These are phyloP conservation scores for Bothriochloa decipiens DNA, from an alignment of 176 grass and related monocot species.

Conservation along the genomic window DNA sequence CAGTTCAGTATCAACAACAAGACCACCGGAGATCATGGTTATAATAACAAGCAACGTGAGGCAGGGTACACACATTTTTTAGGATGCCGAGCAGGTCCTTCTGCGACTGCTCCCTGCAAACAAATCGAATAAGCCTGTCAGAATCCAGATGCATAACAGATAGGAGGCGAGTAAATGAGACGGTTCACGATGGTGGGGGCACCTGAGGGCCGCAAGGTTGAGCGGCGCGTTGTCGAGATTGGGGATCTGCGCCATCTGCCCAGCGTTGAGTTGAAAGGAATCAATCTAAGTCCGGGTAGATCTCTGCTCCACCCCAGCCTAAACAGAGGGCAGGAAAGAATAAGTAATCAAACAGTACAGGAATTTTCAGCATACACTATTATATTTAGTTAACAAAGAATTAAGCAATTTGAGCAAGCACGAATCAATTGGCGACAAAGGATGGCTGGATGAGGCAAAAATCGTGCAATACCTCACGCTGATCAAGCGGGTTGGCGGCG, in stretches of 20 bases:
- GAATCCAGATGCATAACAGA: background rate
- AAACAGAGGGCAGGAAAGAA: too few species aligned
- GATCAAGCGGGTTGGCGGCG: background rate
- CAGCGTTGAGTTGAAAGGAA: background rate
- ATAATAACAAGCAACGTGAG: background rate
- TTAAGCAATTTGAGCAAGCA: background rate
- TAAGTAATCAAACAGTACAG: too few species aligned
- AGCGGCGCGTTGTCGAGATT: conserved; percentile 78
- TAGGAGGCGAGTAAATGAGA: background rate
- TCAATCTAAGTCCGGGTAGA: background rate
- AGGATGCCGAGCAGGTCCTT: conserved; percentile 84
- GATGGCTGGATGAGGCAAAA: background rate
- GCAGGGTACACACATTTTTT: conserved; percentile 58
- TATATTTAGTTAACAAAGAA: background rate
- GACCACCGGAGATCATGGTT: background rate
- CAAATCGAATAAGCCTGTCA: background rate
- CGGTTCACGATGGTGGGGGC: background rate
- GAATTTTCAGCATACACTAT: background rate
- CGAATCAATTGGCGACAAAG: background rate
- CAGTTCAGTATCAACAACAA: background rate
- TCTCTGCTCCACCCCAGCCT: too few species aligned
- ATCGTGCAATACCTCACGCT: background rate
- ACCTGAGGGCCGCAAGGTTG: conserved; percentile 74
- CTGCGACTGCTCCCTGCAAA: conserved; percentile 79
- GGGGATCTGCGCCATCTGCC: conserved; percentile 89